Percentiles rank a stretch among this genome's conserved stretches.
These are phyloP conservation scores for Grammothele lineata DNA, from an alignment of 768 basidiomycete species.

Conservation along the genomic window DNA sequence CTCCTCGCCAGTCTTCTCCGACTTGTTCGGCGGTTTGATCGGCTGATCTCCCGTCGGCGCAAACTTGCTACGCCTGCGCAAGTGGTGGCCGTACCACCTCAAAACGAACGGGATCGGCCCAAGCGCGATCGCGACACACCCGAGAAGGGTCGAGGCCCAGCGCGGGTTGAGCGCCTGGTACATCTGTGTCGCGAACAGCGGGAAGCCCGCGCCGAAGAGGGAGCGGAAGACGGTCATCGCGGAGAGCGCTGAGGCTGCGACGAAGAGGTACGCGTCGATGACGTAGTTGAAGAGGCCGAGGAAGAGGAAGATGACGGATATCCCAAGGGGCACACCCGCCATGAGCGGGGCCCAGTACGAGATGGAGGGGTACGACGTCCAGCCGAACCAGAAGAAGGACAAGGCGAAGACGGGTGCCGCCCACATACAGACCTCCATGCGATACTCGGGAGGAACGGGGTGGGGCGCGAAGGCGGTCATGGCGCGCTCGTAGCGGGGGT, in stretches of 20 bases:
- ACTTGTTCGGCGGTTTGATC: too few species aligned
- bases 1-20: too few species aligned
- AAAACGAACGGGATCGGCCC: conserved; percentile 35
- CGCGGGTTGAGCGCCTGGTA: conserved; percentile 43
- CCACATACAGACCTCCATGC: conserved; percentile 46
- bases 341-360: conserved; percentile 52
- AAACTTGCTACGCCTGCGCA: conserved; percentile 21
- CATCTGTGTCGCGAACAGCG: conserved; percentile 37
- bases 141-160: conserved; percentile 58
- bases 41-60: conserved; percentile 10
- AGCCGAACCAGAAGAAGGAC: conserved; percentile 71
- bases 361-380: conserved; percentile 54
- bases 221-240: conserved; percentile 49
- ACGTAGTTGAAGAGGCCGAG: conserved; percentile 59
- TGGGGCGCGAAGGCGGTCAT: conserved; percentile 41
- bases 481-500: conserved; percentile 46
- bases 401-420: conserved; percentile 47
- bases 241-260: conserved; percentile 57
- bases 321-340: conserved; percentile 46
- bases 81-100: conserved; percentile 16
- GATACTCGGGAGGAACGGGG: conserved; percentile 60
- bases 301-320: conserved; percentile 52
- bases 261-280: conserved; percentile 56
- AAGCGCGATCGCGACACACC: conserved; percentile 47
- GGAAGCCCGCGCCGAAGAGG: conserved; percentile 28